A percentile compares a stretch with the other conserved stretches of the same genome.
Conservation (phyloP, 805 yeast genomes). For the Suhomyces faveliae region DNA sequence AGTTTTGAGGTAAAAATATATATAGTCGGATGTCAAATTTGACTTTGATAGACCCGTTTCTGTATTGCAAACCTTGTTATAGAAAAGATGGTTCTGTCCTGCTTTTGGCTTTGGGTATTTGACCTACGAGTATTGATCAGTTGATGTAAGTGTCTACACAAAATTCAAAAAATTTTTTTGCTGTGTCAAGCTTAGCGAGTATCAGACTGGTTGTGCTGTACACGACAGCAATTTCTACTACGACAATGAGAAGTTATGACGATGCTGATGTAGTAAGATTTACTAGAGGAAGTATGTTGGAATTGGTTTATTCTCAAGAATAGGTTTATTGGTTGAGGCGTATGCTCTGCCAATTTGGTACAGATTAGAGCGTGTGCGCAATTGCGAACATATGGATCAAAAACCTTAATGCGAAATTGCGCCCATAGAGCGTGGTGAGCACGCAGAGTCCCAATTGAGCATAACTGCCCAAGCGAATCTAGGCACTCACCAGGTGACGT, state of each 20-base stretch:
- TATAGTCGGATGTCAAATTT: background rate
- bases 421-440: background rate
- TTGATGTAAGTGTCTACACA: background rate
- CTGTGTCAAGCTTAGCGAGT: background rate
- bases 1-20: background rate
- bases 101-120: background rate
- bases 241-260: background rate
- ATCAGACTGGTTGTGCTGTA: background rate
- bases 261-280: background rate
- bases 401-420: background rate
- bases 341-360: background rate
- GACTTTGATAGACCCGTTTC: background rate
- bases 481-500: background rate
- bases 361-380: background rate
- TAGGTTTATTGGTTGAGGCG: background rate
- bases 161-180: background rate
- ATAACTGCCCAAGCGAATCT: background rate
- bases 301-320: background rate
- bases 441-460: background rate
- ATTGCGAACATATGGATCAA: background rate
- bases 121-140: background rate
- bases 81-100: background rate
- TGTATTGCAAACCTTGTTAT: background rate
- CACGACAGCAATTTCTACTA: background rate
- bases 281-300: background rate